phyloP scores from a whole-genome alignment of 2,329 filamentous ascomycete genomes.

The Talaromyces sp. region DNA sequence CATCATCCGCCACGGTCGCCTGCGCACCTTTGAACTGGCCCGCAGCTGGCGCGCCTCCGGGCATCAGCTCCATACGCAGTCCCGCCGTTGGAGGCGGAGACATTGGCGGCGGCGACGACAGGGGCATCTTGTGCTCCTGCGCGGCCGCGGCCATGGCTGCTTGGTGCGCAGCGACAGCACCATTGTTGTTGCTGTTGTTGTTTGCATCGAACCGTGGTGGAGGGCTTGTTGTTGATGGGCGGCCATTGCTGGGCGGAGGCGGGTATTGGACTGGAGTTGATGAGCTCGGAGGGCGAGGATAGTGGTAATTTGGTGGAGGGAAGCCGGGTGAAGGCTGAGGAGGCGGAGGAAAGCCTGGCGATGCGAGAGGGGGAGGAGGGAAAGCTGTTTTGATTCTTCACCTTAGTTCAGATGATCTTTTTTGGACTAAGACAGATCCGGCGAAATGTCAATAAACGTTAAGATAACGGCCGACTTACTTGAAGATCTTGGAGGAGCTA shows the following conservation, averaged over 20 bases:
- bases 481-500: slow-evolving; percentile 12
- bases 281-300: neutral
- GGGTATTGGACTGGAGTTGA: neutral
- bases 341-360: slow-evolving; percentile 14
- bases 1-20: slow-evolving; percentile 67
- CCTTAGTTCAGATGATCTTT: neutral
- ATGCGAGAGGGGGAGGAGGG: slow-evolving; percentile 20
- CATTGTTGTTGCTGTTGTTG: neutral
- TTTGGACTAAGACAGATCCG: neutral
- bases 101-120: slow-evolving; percentile 79
- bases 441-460: neutral
- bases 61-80: slow-evolving; percentile 13
- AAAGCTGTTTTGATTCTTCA: slow-evolving; percentile 13
- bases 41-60: slow-evolving; percentile 40
- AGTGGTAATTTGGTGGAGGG: slow-evolving; percentile 17
- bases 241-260: neutral
- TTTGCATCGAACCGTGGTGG: slow-evolving; percentile 13
- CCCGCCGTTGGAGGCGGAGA: slow-evolving; percentile 47
- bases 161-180: slow-evolving; percentile 10
- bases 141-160: slow-evolving; percentile 77
- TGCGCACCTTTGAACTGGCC: slow-evolving; percentile 60
- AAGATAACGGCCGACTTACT: slow-evolving; percentile 5
- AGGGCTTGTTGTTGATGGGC: slow-evolving; percentile 1
- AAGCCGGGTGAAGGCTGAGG: slow-evolving; percentile 18
- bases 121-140: slow-evolving; percentile 85